Base-by-base conservation (phyloP, 1,139 yeast species). In the Scheffersomyces cryptocercus region DNA sequence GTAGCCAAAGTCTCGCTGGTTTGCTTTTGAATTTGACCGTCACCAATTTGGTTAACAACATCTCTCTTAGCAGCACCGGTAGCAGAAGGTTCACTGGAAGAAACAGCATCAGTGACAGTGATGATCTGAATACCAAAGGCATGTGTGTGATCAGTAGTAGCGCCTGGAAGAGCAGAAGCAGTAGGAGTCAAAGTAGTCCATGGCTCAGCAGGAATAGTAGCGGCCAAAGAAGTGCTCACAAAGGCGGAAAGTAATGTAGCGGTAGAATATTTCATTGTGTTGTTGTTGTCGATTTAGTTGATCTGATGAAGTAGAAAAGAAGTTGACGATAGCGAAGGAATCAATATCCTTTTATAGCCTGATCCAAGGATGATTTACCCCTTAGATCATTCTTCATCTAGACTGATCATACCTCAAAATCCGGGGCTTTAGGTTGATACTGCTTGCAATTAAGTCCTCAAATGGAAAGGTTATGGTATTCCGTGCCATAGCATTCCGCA, bases 171-270 rank as follows among this genome's bases (percentile, higher is more conserved):
- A 35, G 83, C 70, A 40, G 75, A 56, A 35, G 74, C 76, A 38
- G 69, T 52, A 54, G 91, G 90, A 37, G 88, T 84, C 65, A 84
- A 73, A 43, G 89, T 81, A 32, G 88, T 73, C 82, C 88, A 83
- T 56, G 91, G 85, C 54, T 81, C 85, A 47, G 87, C 63, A 63
- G 89, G 85, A 65, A 81, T 77, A 62, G 77, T 72, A 58, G 88
- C 84, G 59, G 91, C 81, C 61, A 81, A 47, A 47, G 85, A 73
- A 37, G 76, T 53, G 43, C 79, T 68, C 41, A 78, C 73, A 44
- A 82, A 59, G 37, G 68, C 52, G 20, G 63, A 55, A 41, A 68
- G 52, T 51, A 65, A 55, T 44, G 65, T 48, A 40, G 54, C 48
- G 32, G 59, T 44, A 33, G 66, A 51, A 54, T 65, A 65, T 51